phyloP scores from a whole-genome alignment of 805 yeast genomes.

The Cyberlindnera maritima region DNA sequence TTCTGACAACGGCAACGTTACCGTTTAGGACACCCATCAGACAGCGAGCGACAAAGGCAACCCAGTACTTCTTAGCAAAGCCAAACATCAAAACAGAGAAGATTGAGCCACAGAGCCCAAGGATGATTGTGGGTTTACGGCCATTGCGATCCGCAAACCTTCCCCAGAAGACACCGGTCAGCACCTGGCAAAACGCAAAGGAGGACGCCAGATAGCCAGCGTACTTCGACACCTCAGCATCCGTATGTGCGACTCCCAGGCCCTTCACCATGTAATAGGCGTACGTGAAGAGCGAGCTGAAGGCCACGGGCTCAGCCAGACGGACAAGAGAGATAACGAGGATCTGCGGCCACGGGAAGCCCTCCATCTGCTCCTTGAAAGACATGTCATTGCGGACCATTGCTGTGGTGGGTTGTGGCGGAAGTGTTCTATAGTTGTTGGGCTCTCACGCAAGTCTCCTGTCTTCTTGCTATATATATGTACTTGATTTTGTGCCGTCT shows the following conservation, averaged over 20 bases:
- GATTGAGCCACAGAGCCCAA: constrained; percentile 16
- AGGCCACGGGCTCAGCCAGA: constrained; percentile 17
- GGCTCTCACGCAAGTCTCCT: no score
- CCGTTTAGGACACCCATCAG: constrained; percentile 15
- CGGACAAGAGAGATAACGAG: constrained; percentile 10
- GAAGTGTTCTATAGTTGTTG: no score
- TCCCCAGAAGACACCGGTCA: constrained; percentile 14
- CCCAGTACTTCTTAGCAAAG: constrained; percentile 8
- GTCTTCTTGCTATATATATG: no score
- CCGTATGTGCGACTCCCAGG: constrained; percentile 11
- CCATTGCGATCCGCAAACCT: constrained; percentile 15
- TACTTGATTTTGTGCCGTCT: no score
- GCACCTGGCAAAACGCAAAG: constrained; percentile 14
- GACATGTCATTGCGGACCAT: constrained; percentile 1
- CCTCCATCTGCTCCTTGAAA: constrained; percentile 14
- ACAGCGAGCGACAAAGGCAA: constrained; percentile 7
- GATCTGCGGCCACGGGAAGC: constrained; percentile 17
- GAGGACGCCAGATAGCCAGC: constrained; percentile 14
- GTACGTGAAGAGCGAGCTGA: constrained; percentile 16
- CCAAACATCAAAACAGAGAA: constrained; percentile 11
- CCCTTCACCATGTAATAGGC: constrained; percentile 17
- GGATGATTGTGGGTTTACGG: constrained; percentile 12
- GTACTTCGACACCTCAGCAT: constrained; percentile 13
- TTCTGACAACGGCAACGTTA: constrained; percentile 17
- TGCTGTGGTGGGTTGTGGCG: no score